These are phyloP conservation scores for Craterostigma plantagineum DNA, from an alignment of 257 asterid species.

Conservation along the genomic window DNA sequence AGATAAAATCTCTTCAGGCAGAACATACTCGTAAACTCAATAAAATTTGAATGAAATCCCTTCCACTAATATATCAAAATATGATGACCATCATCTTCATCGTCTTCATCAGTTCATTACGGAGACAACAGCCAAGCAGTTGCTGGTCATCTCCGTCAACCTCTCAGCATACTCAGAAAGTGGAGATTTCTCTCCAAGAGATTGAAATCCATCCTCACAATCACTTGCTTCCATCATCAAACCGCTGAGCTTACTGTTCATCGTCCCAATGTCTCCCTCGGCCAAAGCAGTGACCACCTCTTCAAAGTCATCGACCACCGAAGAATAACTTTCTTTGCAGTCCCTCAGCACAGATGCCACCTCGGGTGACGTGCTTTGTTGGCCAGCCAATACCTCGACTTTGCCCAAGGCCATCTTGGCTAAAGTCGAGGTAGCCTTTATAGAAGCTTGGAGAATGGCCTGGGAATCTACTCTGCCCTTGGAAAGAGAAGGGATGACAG, in stretches of 20 bases:
- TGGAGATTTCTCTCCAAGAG: conserved; percentile 9
- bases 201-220: conserved; percentile 21
- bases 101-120: conserved; percentile 5
- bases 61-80: too few species aligned
- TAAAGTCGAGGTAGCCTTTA: conserved; percentile 5
- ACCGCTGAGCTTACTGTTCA: conserved; percentile 27
- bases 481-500: conserved; percentile 3
- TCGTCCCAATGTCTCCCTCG: conserved; percentile 20
- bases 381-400: neutral
- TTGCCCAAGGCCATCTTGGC: conserved; percentile 7
- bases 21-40: too few species aligned
- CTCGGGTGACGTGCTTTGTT: conserved; percentile 5
- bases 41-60: too few species aligned
- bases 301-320: conserved; percentile 15
- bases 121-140: conserved; percentile 21
- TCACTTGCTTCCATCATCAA: conserved; percentile 18
- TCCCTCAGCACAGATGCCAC: conserved; percentile 8
- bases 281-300: conserved; percentile 13
- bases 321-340: conserved; percentile 15
- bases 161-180: conserved; percentile 8
- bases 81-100: neutral
- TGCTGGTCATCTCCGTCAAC: conserved; percentile 34
- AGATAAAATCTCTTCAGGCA: too few species aligned
- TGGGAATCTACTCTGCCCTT: conserved; percentile 1
- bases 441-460: conserved; percentile 7